Conservation (phyloP, 345 rosid species). For the Gossypium arboreum region DNA sequence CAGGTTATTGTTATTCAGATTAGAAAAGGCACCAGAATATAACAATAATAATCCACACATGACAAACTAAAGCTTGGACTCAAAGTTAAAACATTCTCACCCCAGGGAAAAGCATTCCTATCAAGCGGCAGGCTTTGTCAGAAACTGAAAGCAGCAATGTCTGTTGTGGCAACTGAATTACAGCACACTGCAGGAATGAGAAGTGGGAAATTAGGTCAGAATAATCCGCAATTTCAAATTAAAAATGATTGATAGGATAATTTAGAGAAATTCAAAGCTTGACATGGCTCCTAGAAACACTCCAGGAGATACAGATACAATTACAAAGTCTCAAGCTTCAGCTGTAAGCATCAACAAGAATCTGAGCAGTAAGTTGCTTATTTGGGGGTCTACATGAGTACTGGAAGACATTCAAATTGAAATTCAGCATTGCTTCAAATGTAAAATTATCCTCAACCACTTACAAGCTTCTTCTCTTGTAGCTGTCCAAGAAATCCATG, state of each 20-base stretch:
- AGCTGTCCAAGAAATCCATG: slow-evolving; percentile 92
- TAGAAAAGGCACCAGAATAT: neutral
- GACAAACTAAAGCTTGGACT: neutral
- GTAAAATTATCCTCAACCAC: slow-evolving; percentile 22
- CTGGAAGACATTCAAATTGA: neutral
- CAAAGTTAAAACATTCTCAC: slow-evolving; percentile 39
- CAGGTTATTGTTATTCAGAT: neutral
- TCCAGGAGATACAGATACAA: slow-evolving; percentile 1
- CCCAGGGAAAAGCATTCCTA: slow-evolving; percentile 98
- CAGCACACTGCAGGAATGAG: slow-evolving; percentile 66
- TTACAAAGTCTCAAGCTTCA: neutral
- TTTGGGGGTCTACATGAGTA: neutral
- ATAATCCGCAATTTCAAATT: neutral
- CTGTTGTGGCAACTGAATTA: slow-evolving; percentile 90
- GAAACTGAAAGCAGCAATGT: slow-evolving; percentile 89
- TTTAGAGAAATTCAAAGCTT: slow-evolving; percentile 6
- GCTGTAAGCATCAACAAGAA: neutral
- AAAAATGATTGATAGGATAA: slow-evolving; percentile 1
- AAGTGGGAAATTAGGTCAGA: slow-evolving; percentile 20
- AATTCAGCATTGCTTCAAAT: neutral
- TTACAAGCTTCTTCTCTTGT: slow-evolving; percentile 96
- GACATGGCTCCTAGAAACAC: neutral
- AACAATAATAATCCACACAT: neutral
- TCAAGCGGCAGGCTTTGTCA: slow-evolving; percentile 90
- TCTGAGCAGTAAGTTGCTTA: neutral